Conservation (phyloP, 2,329 filamentous ascomycete genomes). For the Hortaea werneckii region DNA sequence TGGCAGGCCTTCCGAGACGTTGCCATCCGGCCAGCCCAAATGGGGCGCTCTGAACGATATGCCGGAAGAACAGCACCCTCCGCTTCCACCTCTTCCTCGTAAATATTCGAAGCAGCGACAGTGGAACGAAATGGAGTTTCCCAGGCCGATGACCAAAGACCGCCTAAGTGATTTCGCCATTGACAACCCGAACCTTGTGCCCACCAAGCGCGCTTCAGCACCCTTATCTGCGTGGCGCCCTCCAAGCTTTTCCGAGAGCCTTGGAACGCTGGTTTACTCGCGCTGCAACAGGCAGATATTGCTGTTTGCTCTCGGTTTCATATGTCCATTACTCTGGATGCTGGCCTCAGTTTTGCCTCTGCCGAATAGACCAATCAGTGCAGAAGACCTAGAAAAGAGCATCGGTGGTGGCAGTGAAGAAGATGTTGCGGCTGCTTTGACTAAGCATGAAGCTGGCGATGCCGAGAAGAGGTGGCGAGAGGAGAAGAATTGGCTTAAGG, state of each 20-base stretch:
- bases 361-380: conserved; percentile 16
- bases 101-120: conserved; percentile 22
- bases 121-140: conserved; percentile 24
- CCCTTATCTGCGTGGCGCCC: conserved; percentile 23
- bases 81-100: conserved; percentile 13
- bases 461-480: conserved; percentile 21
- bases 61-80: not conserved
- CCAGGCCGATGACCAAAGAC: conserved; percentile 24
- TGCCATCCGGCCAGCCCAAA: conserved; percentile 22
- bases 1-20: conserved; percentile 7
- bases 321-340: conserved; percentile 27
- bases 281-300: conserved; percentile 27
- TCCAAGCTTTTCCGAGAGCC: conserved; percentile 25
- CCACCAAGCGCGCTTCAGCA: conserved; percentile 14
- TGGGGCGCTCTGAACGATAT: conserved; percentile 20
- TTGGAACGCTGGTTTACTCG: conserved; percentile 22
- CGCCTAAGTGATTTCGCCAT: conserved; percentile 16
- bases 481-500: conserved; percentile 24
- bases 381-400: not conserved
- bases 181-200: conserved; percentile 10
- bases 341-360: conserved; percentile 25
- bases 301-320: conserved; percentile 26
- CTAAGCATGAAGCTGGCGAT: conserved; percentile 21
- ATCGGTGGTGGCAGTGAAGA: conserved; percentile 12
- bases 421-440: conserved; percentile 19